Conservation (phyloP, 2,329 filamentous ascomycete genomes). For the Alternaria viburni region DNA sequence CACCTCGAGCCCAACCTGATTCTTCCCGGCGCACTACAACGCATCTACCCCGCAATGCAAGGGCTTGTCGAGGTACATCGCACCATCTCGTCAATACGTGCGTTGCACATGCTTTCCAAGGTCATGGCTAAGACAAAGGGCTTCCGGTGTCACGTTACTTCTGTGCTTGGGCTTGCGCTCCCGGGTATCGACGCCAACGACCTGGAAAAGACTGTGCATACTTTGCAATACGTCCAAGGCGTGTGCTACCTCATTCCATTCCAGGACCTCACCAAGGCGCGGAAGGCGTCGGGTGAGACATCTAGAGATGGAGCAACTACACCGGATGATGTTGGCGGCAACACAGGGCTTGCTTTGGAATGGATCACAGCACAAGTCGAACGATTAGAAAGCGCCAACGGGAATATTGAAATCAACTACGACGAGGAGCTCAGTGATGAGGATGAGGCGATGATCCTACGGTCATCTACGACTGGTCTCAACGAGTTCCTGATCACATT, state of each 20-base stretch:
- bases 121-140: slow-evolving; percentile 92
- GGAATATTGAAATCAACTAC: slow-evolving; percentile 86
- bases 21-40: slow-evolving; percentile 87
- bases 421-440: slow-evolving; percentile 79
- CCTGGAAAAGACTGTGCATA: slow-evolving; percentile 93
- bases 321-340: slow-evolving; percentile 45
- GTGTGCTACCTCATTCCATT: slow-evolving; percentile 97
- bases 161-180: slow-evolving; percentile 86
- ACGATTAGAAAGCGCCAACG: slow-evolving; percentile 86
- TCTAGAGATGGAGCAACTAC: slow-evolving; percentile 36
- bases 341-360: slow-evolving; percentile 73
- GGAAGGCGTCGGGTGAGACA: slow-evolving; percentile 27
- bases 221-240: slow-evolving; percentile 91
- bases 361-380: slow-evolving; percentile 97
- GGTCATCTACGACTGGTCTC: slow-evolving; percentile 92
- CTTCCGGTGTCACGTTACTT: slow-evolving; percentile 95
- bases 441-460: slow-evolving; percentile 84
- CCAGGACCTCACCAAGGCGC: slow-evolving; percentile 73
- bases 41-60: slow-evolving; percentile 96
- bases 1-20: slow-evolving; percentile 92
- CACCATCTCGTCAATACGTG: slow-evolving; percentile 90
- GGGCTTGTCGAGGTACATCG: slow-evolving; percentile 96
- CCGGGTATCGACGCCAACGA: slow-evolving; percentile 98
- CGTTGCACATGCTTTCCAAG: slow-evolving; percentile 88
- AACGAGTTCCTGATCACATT: slow-evolving; percentile 91